Percentiles rank a stretch among this genome's conserved stretches.
phyloP scores from a whole-genome alignment of 768 basidiomycete species.

The Boletus speciosus region DNA sequence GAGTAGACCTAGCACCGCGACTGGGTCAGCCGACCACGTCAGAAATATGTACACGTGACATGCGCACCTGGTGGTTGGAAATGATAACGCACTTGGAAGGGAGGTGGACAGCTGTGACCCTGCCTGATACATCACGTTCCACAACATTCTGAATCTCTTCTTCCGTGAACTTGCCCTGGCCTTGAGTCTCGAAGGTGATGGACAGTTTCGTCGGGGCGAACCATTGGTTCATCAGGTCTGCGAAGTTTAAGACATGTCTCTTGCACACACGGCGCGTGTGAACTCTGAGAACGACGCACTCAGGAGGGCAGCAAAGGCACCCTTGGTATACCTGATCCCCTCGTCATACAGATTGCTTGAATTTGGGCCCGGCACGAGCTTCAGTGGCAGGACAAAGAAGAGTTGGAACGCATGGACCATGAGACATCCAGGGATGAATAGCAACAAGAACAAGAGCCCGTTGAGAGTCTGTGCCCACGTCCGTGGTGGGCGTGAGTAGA shows the following conservation, averaged over 20 bases:
- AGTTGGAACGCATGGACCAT: conserved; percentile 75
- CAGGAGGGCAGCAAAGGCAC: conserved; percentile 70
- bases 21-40: conserved; percentile 3
- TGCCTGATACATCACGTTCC: conserved; percentile 53
- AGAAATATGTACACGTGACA: neutral
- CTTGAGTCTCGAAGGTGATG: conserved; percentile 71
- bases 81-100: conserved; percentile 81
- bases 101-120: conserved; percentile 58
- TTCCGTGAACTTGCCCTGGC: conserved; percentile 57
- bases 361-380: conserved; percentile 56
- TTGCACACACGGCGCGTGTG: neutral
- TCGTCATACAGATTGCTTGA: conserved; percentile 58
- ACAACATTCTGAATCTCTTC: conserved; percentile 59
- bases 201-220: conserved; percentile 75
- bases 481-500: conserved; percentile 48
- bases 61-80: conserved; percentile 85
- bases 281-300: conserved; percentile 43
- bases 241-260: conserved; percentile 1
- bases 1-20: conserved; percentile 53
- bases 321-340: conserved; percentile 79
- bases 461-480: conserved; percentile 52
- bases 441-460: conserved; percentile 48
- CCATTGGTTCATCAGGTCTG: conserved; percentile 77
- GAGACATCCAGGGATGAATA: conserved; percentile 63
- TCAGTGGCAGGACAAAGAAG: conserved; percentile 62